Evolutionary conservation across 1,284 basidiomycete species (phyloP), one percentile per base, ranked within the genome.

Genomic region (Neotropicomus parvogracilis): DNA sequence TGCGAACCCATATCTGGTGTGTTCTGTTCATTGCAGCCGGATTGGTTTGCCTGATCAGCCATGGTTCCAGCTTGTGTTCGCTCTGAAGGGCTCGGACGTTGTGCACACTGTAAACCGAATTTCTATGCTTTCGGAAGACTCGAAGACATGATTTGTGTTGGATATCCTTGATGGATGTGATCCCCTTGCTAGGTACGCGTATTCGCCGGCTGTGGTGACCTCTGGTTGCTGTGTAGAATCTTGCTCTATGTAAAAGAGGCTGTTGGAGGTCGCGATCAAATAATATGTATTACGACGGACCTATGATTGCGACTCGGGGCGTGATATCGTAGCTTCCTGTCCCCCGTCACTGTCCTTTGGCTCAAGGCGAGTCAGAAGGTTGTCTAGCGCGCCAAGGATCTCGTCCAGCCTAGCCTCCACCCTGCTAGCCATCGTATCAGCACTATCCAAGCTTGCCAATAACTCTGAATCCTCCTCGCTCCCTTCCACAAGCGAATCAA

Each of bases 1-100:
- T 37, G 88, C 86, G 17, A 91, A 91, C 60, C 88, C 88, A 20
- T 91, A 91, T 69, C 71, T 91, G 70, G 88, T 88, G 54, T 52
- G 84, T 74, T 20, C 33, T 47, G 38, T 13, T 27, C 27, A 9
- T 39, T 6, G 8, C 36, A 19, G 14, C 31, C 13, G 27, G 12
- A 43, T 16, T 36, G 48, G 46, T 17, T 27, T 12, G 24, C 40
- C 37, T 57, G 35, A 56, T 26, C 19, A 21, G 36, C 4, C 9
- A 11, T 20, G 38, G 33, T 37, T 39, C 13, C 47, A 91, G 88
- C 78, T 91, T 53, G 88, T 91, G n/a, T 91, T 85, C 64, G 81
- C 85, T 34, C 75, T 83, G 12, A 89, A 86, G 64, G 88, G 79
- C 29, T 73, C 77, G 3, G 77, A 88, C 49, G 78, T 87, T 39